Evolutionary conservation across 257 asterid genomes (phyloP), one percentile per base, ranked within the genome.

Genomic region (Gentiana straminea): DNA sequence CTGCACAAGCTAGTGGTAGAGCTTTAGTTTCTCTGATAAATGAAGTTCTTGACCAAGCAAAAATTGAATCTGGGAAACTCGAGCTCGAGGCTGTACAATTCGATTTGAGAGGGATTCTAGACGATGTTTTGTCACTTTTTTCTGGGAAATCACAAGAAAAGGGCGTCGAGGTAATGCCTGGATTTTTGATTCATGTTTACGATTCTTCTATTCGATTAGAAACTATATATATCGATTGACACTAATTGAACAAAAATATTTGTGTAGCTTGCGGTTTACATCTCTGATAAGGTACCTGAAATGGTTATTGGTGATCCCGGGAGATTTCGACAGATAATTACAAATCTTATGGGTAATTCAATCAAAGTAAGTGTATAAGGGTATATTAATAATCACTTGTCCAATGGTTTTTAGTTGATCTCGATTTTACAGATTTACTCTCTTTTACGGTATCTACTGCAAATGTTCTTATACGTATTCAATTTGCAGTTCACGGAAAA

Each of bases 1-100:
- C 94, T 46, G 98, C 98, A 41, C 86, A 94, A 68, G 98, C 87
- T 68, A 91, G 98, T 69, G 98, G 98, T 51, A 88, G 81, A 78
- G 97, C 98, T 65, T 70, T 91, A 70, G 95, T 91, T 62, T 85
- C 98, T n/a, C 94, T 91, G 64, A 85, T 91, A 63, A 91, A 91
- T 54, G 95, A 88, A 70, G 95, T 91, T 59, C 68, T 91, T 71
- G 98, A 91, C 84, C 94, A 63, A 70, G 97, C 98, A 7, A 91
- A 91, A 81, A 91, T 91, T 13, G 98, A 91, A 65, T 85, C 97
- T 32, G 98, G 98, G 45, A 91, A 83, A 67, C 95, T 91, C 6
- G 98, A 91, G 93, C 98, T 91, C 7, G 97, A 88, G 80, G 89
- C 83, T 4, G 78, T 74, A 57, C 66, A 65, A 45, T 77, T 77